Conservation (phyloP, 1,284 basidiomycete species). For the Naganishia cerealis region DNA sequence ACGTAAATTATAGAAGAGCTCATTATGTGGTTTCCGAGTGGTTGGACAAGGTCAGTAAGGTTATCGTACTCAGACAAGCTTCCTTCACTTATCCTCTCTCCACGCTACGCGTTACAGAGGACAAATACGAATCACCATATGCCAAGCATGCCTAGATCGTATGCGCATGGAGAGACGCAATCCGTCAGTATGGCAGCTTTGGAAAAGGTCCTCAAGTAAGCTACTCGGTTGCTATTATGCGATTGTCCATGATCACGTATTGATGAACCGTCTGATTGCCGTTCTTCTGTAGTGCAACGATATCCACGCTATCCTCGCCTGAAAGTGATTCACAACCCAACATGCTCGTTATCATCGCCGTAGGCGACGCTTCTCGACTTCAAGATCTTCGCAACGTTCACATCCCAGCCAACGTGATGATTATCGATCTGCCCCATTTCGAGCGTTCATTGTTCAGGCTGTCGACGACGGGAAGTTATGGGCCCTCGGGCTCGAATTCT, state of each 20-base stretch:
- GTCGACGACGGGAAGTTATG: slow-evolving; percentile 6
- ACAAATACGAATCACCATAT: slow-evolving; percentile 45
- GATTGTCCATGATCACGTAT: background rate
- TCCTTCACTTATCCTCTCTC: background rate
- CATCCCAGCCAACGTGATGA: slow-evolving; percentile 70
- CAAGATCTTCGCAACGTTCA: slow-evolving; percentile 47
- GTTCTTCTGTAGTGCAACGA: slow-evolving; percentile 58
- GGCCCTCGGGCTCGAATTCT: slow-evolving; percentile 15
- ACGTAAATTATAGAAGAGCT: slow-evolving; percentile 76
- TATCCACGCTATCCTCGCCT: slow-evolving; percentile 70
- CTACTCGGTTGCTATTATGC: background rate
- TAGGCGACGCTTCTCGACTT: slow-evolving; percentile 57
- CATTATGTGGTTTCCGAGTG: slow-evolving; percentile 77
- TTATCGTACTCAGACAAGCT: slow-evolving; percentile 39
- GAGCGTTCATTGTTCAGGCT: slow-evolving; percentile 61
- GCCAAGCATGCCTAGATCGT: slow-evolving; percentile 44
- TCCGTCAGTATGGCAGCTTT: slow-evolving; percentile 67
- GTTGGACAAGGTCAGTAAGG: slow-evolving; percentile 67
- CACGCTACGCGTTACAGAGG: slow-evolving; percentile 36
- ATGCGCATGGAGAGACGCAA: slow-evolving; percentile 72
- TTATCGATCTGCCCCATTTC: slow-evolving; percentile 66
- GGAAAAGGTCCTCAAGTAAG: slow-evolving; percentile 66
- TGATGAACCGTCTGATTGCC: slow-evolving; percentile 3
- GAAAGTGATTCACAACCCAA: slow-evolving; percentile 73
- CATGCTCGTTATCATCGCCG: slow-evolving; percentile 70